Percentiles rank a stretch among this genome's conserved stretches.
phyloP scores from a whole-genome alignment of 352 stramenopile species.

The Pythium biforme region DNA sequence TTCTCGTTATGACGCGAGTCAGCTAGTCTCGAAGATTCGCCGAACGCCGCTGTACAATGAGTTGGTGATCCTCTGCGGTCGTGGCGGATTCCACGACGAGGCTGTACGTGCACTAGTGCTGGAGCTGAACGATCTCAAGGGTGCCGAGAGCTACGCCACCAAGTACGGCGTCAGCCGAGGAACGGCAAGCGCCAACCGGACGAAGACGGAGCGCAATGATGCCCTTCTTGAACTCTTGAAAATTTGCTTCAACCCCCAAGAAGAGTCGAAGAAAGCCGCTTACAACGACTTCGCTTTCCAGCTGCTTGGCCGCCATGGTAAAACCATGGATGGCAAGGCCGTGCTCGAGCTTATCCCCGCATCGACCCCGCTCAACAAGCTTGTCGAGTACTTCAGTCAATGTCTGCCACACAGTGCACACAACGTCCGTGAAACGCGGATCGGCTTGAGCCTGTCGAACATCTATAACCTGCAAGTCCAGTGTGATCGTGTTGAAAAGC shows the following conservation, averaged over 20 bases:
- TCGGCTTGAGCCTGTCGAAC: conserved; percentile 83
- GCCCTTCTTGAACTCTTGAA: conserved; percentile 76
- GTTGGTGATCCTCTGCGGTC: conserved; percentile 83
- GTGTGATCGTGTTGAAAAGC: conserved; percentile 78
- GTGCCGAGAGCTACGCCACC: conserved; percentile 77
- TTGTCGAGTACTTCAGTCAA: conserved; percentile 84
- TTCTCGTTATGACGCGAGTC: conserved; percentile 73
- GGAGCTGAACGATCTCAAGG: conserved; percentile 78
- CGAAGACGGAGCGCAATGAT: conserved; percentile 64
- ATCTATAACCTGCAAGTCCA: conserved; percentile 90
- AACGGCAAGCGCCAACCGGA: conserved; percentile 32
- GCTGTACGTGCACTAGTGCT: conserved; percentile 73
- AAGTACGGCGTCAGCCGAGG: conserved; percentile 61
- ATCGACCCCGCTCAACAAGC: conserved; percentile 73
- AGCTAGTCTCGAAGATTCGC: conserved; percentile 78
- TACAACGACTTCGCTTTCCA: conserved; percentile 83
- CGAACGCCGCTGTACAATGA: conserved; percentile 77
- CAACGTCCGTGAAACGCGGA: conserved; percentile 78
- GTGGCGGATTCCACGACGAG: conserved; percentile 76
- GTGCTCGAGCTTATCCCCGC: conserved; percentile 68
- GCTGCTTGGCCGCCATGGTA: conserved; percentile 72
- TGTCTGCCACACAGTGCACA: conserved; percentile 76
- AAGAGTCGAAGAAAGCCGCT: conserved; percentile 78
- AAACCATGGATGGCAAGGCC: conserved; percentile 66
- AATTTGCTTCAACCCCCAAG: conserved; percentile 73